A percentile compares a stretch with the other conserved stretches of the same genome.
Evolutionary conservation across 1,284 basidiomycete genomes (phyloP).

Genomic region (Ganoderma resinaceum): DNA sequence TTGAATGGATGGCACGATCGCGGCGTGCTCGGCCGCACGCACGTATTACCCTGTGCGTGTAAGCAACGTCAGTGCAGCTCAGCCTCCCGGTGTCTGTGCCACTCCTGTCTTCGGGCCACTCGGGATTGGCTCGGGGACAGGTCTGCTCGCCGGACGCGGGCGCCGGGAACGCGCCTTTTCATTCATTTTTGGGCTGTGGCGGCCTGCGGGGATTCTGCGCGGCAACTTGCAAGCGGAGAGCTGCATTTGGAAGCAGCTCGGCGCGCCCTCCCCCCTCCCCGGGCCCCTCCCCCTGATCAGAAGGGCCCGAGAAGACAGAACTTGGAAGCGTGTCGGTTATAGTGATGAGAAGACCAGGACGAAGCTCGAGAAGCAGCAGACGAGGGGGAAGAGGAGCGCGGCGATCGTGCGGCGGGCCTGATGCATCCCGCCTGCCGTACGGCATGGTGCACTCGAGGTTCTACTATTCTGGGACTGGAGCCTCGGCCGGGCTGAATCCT

Average conservation of each 20-base stretch:
- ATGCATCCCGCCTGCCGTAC: background rate
- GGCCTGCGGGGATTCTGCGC: background rate
- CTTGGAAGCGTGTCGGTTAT: background rate
- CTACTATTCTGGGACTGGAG: background rate
- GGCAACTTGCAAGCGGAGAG: background rate
- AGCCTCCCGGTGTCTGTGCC: too few species aligned
- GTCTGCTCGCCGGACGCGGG: background rate
- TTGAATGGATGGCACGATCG: background rate
- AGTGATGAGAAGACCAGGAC: background rate
- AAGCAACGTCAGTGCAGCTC: too few species aligned
- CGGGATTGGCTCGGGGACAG: background rate
- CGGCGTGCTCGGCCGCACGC: background rate
- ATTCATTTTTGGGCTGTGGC: too few species aligned
- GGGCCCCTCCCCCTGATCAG: too few species aligned
- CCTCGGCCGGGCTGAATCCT: background rate
- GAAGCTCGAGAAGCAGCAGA: background rate
- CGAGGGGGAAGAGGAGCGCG: background rate
- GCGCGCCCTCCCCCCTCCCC: too few species aligned
- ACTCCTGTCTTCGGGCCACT: background rate
- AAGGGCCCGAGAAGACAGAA: background rate
- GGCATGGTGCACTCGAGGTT: background rate
- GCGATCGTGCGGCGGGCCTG: background rate
- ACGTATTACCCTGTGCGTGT: too few species aligned
- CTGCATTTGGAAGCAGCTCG: background rate
- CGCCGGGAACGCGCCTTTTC: background rate